Evolutionary conservation across 2,329 filamentous ascomycete genomes (phyloP).

Genomic region (Pseudocercospora eumusae): DNA sequence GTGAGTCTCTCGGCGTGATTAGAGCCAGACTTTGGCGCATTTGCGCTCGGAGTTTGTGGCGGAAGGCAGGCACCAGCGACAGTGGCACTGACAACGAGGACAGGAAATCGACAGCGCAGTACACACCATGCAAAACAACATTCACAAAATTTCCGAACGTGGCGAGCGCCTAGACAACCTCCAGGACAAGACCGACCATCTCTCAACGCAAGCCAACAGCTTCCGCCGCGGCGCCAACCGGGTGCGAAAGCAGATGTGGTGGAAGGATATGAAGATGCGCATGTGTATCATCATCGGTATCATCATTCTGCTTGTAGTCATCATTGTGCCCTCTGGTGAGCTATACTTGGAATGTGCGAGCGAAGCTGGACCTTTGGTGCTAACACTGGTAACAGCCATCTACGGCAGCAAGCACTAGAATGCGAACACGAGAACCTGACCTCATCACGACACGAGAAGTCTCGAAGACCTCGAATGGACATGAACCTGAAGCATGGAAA

Average conservation of each 20-base stretch:
- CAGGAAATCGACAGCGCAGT: conserved; percentile 98
- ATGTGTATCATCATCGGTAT: conserved; percentile 92
- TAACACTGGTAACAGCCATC: conserved; percentile 22
- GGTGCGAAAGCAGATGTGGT: conserved; percentile 96
- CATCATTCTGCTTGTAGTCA: conserved; percentile 86
- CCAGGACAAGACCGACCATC: conserved; percentile 90
- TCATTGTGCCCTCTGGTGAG: conserved; percentile 87
- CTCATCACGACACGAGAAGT: conserved; percentile 3
- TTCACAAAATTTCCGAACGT: conserved; percentile 93
- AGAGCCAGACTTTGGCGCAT: conserved; percentile 14
- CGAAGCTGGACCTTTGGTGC: background rate
- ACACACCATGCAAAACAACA: conserved; percentile 93
- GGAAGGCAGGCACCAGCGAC: conserved; percentile 13
- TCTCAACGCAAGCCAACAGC: conserved; percentile 87
- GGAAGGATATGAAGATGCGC: conserved; percentile 99
- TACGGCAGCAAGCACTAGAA: conserved; percentile 28
- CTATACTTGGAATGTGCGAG: background rate
- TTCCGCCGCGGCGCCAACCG: conserved; percentile 96
- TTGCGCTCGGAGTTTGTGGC: conserved; percentile 6
- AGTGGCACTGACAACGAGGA: conserved; percentile 18
- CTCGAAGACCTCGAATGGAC: conserved; percentile 17
- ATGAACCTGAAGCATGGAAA: conserved; percentile 18
- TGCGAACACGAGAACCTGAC: conserved; percentile 17
- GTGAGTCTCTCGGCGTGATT: conserved; percentile 18
- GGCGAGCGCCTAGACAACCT: conserved; percentile 84